phyloP scores from a whole-genome alignment of 1,139 yeast genomes.

The Debaryomyces sp. region DNA sequence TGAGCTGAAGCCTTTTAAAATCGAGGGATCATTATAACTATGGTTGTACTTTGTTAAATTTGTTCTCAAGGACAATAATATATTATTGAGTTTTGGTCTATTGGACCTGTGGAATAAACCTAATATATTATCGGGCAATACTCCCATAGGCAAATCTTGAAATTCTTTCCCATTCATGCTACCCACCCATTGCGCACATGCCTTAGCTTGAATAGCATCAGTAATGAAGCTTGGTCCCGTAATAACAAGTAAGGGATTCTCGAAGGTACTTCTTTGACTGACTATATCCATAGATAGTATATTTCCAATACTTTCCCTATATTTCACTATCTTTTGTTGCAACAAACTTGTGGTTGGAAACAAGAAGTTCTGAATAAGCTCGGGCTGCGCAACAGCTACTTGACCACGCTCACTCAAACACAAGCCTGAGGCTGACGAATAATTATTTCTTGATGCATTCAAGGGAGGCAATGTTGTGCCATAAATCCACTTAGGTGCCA shows the following conservation, averaged over 20 bases:
- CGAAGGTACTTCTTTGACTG: slow-evolving; percentile 3
- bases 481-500: slow-evolving; percentile 18
- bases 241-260: slow-evolving; percentile 35
- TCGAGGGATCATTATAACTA: slow-evolving; percentile 13
- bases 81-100: slow-evolving; percentile 12
- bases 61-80: slow-evolving; percentile 30
- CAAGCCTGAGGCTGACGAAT: slow-evolving; percentile 20
- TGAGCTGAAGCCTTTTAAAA: slow-evolving; percentile 13
- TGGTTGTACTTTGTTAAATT: slow-evolving; percentile 33
- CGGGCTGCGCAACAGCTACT: slow-evolving; percentile 47
- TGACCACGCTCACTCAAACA: slow-evolving; percentile 32
- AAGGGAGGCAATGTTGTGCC: slow-evolving; percentile 20
- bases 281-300: slow-evolving; percentile 16
- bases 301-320: slow-evolving; percentile 19
- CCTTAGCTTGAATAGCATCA: slow-evolving; percentile 32
- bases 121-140: slow-evolving; percentile 16
- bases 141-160: slow-evolving; percentile 9
- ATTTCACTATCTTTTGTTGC: slow-evolving; percentile 27
- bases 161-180: slow-evolving; percentile 20
- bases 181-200: slow-evolving; percentile 48
- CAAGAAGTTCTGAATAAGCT: slow-evolving; percentile 44
- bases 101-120: slow-evolving; percentile 14
- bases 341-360: slow-evolving; percentile 34
- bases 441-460: slow-evolving; percentile 7
- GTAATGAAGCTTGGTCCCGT: slow-evolving; percentile 41